These are phyloP conservation scores for Pichia sp. DNA, from an alignment of 1,139 yeast genomes.

Conservation along the genomic window DNA sequence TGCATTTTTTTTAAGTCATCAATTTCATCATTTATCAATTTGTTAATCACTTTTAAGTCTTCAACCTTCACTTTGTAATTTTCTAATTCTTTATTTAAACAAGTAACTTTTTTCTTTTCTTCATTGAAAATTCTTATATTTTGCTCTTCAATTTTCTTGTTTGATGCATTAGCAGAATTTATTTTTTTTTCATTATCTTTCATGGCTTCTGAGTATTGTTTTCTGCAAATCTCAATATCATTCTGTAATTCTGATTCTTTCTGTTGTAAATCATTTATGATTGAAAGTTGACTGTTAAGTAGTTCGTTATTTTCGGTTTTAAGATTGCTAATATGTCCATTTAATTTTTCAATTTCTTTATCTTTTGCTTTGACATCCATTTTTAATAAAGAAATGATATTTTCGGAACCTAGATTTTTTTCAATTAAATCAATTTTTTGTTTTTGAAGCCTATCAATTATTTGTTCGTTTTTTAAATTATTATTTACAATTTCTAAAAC, in stretches of 20 bases:
- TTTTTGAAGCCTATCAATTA: neutral
- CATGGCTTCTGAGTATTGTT: neutral
- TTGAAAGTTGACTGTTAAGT: neutral
- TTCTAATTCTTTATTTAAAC: neutral
- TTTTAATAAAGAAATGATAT: neutral
- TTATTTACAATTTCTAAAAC: neutral
- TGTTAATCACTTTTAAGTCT: neutral
- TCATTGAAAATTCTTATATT: constrained; percentile 7
- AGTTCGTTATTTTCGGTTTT: neutral
- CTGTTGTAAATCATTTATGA: constrained; percentile 1
- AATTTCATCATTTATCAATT: too few relatives aligned
- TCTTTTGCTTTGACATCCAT: neutral
- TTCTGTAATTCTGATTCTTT: neutral
- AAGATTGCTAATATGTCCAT: neutral
- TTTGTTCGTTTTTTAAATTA: neutral
- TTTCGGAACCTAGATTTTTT: neutral
- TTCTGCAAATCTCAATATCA: neutral
- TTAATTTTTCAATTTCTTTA: neutral
- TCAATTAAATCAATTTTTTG: neutral
- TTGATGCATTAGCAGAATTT: neutral
- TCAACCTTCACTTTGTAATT: neutral
- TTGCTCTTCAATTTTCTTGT: constrained; percentile 5
- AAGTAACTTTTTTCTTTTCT: constrained; percentile 4
- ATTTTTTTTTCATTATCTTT: constrained; percentile 1
- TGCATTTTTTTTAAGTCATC: too few relatives aligned